Base-by-base conservation (phyloP, 352 stramenopile genomes). In the Phytophthora niederhauseri region DNA sequence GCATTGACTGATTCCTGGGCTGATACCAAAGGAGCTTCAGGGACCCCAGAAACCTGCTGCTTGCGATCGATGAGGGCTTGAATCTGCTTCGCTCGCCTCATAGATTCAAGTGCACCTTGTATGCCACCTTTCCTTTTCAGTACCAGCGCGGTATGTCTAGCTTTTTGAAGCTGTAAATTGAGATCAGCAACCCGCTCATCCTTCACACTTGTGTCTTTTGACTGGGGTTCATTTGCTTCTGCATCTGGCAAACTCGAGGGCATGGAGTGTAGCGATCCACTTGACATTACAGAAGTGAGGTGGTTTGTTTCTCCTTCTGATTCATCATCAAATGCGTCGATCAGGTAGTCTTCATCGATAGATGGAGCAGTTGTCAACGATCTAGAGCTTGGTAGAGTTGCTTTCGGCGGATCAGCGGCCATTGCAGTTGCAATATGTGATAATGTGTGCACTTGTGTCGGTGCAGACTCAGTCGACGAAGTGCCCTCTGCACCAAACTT, bases 41-140 rank as follows among this genome's bases (percentile, higher is more conserved):
- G 15, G 22, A 12, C 41, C 34, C 31, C 36, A 52, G 36, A 17
- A 14, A 51, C 31, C 38, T 74, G 64, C 4, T 83, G 73, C 36
- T 89, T 91, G 30, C 85, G 65, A 38, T 81, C 55, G 22, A 94
- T 78, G 1, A 91, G 68, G 30, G 70, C 69, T 60, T 95, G 79
- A 43, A 94, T 85, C 50, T 91, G 79, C 66, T 95, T 95, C 9
- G 81, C 62, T n/a, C 81, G 81, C 14, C 81, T 77, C 81, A 95
- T 84, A 20, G 76, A 78, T 7, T 83, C 80, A n/a, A 93, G 56
- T 0, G 87, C 87, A 22, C 69, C 82, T 31, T 84, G 58, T n/a
- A 89, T 68, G 38, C 89, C 70, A 12, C 83, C 81, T 20, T 85
- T 74, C 20, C 80, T 73, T 57, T 95, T 95, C 36, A 91, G 50